Base-by-base conservation (phyloP, 2,329 filamentous ascomycete species). In the Pseudopyrenochaeta lycopersici region DNA sequence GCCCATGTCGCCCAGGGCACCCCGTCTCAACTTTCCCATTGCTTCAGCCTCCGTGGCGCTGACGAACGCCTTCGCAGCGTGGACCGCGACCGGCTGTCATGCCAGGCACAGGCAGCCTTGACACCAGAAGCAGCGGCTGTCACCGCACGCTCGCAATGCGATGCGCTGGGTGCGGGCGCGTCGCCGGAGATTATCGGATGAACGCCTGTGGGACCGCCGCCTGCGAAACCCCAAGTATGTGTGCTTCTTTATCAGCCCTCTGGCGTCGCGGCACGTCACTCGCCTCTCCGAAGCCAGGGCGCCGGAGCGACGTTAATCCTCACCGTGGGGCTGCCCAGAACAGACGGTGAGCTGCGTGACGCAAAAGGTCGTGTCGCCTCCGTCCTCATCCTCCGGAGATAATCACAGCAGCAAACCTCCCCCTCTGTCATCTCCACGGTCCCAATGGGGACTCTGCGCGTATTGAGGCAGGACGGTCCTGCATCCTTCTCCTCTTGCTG, bases 301-400 rank as follows among this genome's bases (percentile, higher is more conserved):
- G 32, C 14, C 49, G 57, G 54, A 49, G 38, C 48, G 48, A 47
- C 10, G 29, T 54, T 50, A 18, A 48, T 53, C 49, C 50, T 20
- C 20, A 21, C 35, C 45, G 30, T 39, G 15, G 46, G 23, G 38
- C 21, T 51, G 58, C 60, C 50, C 44, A 55, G 52, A 63, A 61
- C 50, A 59, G 47, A 56, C 61, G 61, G 61, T 64, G 61, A 64
- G 61, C 52, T 40, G 33, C 23, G 53, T 61, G 60, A 63, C 52
- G 49, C 61, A 57, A 52, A 53, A 51, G 44, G 54, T 56, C 52
- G 54, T 58, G 62, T 46, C 53, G 9, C 40, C 29, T 51, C 36
- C 39, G 40, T 43, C 30, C 41, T 39, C 58, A 55, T 38, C 29
- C 36, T 49, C 27, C 47, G 42, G 55, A 46, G 49, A 56, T 53